phyloP scores from a whole-genome alignment of 2,329 filamentous ascomycete species.

The Zasmidium angulare region DNA sequence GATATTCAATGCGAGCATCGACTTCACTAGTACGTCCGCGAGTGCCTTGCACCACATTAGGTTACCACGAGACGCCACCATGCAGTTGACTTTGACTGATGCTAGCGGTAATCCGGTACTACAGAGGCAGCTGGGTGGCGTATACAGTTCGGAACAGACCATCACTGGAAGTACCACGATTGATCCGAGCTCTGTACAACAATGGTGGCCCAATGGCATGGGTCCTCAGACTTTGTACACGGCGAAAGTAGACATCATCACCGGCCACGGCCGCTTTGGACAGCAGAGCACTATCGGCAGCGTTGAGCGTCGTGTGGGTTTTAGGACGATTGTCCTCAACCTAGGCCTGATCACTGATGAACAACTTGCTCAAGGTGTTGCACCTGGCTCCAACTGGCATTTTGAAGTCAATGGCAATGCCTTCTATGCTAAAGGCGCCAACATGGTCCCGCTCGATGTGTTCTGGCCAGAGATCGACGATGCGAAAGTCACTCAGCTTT shows the following conservation, averaged over 20 bases:
- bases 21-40: constrained; percentile 41
- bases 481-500: constrained; percentile 51
- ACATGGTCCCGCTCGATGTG: constrained; percentile 61
- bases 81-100: constrained; percentile 51
- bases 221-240: constrained; percentile 59
- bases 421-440: constrained; percentile 63
- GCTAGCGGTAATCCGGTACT: constrained; percentile 42
- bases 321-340: constrained; percentile 62
- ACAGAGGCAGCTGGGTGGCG: constrained; percentile 40
- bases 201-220: constrained; percentile 62
- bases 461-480: constrained; percentile 62
- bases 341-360: constrained; percentile 52
- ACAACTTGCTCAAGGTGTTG: constrained; percentile 54
- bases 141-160: constrained; percentile 41
- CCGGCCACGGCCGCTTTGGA: constrained; percentile 25
- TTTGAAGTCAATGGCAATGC: constrained; percentile 64
- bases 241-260: constrained; percentile 48
- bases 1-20: constrained; percentile 61
- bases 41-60: constrained; percentile 34
- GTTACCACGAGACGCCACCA: constrained; percentile 41
- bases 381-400: constrained; percentile 59
- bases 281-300: background rate
- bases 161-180: constrained; percentile 52
- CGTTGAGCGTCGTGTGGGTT: constrained; percentile 56
- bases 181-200: constrained; percentile 44